A percentile compares a stretch with the other conserved stretches of the same genome.
Conservation (phyloP, 1,284 basidiomycete species). For the Entoloma clypeatum region DNA sequence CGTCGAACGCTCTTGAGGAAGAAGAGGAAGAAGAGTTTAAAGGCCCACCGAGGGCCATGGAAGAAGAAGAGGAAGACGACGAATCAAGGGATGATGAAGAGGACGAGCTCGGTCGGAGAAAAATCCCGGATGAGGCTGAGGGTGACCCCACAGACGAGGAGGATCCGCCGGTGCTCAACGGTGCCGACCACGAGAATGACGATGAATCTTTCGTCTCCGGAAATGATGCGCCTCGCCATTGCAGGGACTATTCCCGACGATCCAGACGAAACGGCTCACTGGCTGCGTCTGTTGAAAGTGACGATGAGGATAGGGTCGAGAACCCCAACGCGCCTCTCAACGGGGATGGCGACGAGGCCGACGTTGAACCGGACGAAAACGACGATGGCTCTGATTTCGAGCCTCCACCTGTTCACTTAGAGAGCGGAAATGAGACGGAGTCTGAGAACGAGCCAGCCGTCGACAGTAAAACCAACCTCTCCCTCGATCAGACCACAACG, state of each 20-base stretch:
- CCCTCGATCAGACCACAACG: slow-evolving; percentile 14
- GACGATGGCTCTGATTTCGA: slow-evolving; percentile 20
- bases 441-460: slow-evolving; percentile 17
- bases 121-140: background rate
- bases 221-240: slow-evolving; percentile 13
- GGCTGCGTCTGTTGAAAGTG: slow-evolving; percentile 13
- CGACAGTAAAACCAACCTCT: slow-evolving; percentile 16
- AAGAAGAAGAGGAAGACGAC: slow-evolving; percentile 50
- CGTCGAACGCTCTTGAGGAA: slow-evolving; percentile 39
- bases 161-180: slow-evolving; percentile 29
- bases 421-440: slow-evolving; percentile 28
- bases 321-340: slow-evolving; percentile 18
- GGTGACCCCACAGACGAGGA: slow-evolving; percentile 19
- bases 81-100: slow-evolving; percentile 16
- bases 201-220: slow-evolving; percentile 16
- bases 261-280: slow-evolving; percentile 14
- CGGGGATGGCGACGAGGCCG: slow-evolving; percentile 19
- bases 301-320: slow-evolving; percentile 12
- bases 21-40: slow-evolving; percentile 55
- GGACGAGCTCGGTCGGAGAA: slow-evolving; percentile 9
- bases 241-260: slow-evolving; percentile 7
- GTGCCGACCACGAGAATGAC: slow-evolving; percentile 24
- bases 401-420: slow-evolving; percentile 17
- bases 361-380: slow-evolving; percentile 16
- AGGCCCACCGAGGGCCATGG: slow-evolving; percentile 54